phyloP scores from a whole-genome alignment of 108 stramenopile genomes.

The Phaeodactylum tricornutum region DNA sequence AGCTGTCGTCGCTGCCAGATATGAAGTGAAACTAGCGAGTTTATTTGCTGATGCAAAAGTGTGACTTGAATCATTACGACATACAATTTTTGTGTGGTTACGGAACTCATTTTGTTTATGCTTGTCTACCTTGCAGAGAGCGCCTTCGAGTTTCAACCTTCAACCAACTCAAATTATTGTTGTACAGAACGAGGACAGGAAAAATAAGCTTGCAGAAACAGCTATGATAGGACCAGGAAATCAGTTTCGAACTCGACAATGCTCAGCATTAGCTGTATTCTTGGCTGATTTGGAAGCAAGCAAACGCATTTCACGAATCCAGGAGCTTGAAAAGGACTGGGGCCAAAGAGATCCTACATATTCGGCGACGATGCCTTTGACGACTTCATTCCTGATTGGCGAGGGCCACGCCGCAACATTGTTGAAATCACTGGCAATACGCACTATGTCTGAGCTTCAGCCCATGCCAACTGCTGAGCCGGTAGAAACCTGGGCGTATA shows the following conservation, averaged over 20 bases:
- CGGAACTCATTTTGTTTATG: background rate
- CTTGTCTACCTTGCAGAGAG: conserved; percentile 25
- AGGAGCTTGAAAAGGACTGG: conserved; percentile 37
- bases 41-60: background rate
- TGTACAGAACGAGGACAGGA: conserved; percentile 35
- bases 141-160: conserved; percentile 77
- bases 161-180: conserved; percentile 77
- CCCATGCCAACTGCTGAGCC: conserved; percentile 70
- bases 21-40: too few relatives aligned
- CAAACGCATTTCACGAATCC: conserved; percentile 55
- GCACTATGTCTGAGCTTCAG: conserved; percentile 33
- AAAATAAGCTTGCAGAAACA: conserved; percentile 36
- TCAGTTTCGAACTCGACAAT: conserved; percentile 57
- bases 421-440: conserved; percentile 43
- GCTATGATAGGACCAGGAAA: conserved; percentile 78
- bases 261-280: conserved; percentile 63
- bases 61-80: background rate
- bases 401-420: conserved; percentile 57
- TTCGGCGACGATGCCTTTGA: conserved; percentile 46
- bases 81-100: background rate
- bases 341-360: conserved; percentile 47
- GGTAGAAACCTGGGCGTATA: conserved; percentile 64
- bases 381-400: conserved; percentile 59
- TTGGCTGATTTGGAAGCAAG: conserved; percentile 59
- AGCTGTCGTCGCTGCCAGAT: background rate